Percentiles rank a stretch among this genome's conserved stretches.
These are phyloP conservation scores for Aspergillus incahuasiensis DNA, from an alignment of 495 filamentous ascomycete genomes.

Conservation along the genomic window DNA sequence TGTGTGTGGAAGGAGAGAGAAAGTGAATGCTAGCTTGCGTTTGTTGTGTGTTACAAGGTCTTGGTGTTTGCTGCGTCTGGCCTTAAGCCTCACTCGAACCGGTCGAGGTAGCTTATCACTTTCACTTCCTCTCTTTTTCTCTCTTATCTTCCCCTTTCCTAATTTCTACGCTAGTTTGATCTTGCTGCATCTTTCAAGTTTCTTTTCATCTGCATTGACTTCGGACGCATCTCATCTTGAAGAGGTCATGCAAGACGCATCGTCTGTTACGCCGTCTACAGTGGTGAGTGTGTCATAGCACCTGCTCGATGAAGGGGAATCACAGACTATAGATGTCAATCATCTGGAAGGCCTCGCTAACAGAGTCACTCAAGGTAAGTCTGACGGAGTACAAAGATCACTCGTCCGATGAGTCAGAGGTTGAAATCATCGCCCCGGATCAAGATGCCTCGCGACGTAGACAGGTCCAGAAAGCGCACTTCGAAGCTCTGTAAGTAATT, in stretches of 20 bases:
- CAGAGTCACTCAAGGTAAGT: neutral
- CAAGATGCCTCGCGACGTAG: slow-evolving; percentile 43
- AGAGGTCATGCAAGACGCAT: neutral
- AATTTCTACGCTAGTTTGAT: neutral
- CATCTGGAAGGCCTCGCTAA: neutral
- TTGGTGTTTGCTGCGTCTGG: neutral
- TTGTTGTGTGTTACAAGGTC: too few species aligned
- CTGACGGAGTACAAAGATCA: neutral
- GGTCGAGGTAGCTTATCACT: neutral
- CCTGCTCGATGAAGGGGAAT: neutral
- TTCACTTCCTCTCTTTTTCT: neutral
- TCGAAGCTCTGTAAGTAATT: slow-evolving; percentile 45
- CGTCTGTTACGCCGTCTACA: neutral
- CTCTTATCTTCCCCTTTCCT: neutral
- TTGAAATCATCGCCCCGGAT: slow-evolving; percentile 26
- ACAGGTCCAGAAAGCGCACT: slow-evolving; percentile 48
- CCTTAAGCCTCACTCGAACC: neutral
- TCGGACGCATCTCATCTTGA: neutral
- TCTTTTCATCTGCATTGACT: neutral
- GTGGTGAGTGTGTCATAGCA: neutral
- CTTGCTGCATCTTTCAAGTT: neutral
- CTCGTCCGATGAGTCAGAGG: slow-evolving; percentile 28
- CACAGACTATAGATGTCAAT: neutral
- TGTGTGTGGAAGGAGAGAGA: neutral
- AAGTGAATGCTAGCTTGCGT: neutral